Evolutionary conservation across 2,329 filamentous ascomycete genomes (phyloP).

Genomic region (Paraphaeosphaeria minitans): DNA sequence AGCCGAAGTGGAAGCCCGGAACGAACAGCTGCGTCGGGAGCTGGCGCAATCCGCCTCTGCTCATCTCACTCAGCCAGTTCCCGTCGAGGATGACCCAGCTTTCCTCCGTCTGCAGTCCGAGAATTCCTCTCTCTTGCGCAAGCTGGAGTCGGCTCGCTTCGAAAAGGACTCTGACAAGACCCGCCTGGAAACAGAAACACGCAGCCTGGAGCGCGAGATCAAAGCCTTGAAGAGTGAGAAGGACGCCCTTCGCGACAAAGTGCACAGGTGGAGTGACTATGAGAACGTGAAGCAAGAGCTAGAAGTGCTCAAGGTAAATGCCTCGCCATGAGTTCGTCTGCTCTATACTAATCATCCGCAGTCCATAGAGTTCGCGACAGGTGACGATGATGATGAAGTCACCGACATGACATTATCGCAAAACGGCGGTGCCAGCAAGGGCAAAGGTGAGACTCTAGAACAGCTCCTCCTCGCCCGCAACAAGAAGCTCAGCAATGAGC

Average conservation of each 20-base stretch:
- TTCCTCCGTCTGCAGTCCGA: constrained; percentile 90
- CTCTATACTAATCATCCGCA: constrained; percentile 31
- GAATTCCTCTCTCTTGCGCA: constrained; percentile 88
- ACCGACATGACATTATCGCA: constrained; percentile 41
- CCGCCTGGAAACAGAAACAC: constrained; percentile 74
- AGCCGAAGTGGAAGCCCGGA: constrained; percentile 89
- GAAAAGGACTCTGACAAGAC: constrained; percentile 83
- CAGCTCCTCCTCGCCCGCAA: constrained; percentile 90
- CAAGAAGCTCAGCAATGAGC: constrained; percentile 93
- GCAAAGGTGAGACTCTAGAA: constrained; percentile 81
- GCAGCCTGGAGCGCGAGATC: constrained; percentile 79
- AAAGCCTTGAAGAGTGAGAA: constrained; percentile 77
- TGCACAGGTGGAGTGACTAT: constrained; percentile 91
- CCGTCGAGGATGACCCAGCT: constrained; percentile 84
- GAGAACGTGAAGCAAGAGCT: constrained; percentile 96
- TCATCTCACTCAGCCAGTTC: constrained; percentile 62
- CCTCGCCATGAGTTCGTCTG: neutral
- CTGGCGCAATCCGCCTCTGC: constrained; percentile 85
- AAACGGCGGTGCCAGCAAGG: constrained; percentile 60
- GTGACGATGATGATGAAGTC: constrained; percentile 66
- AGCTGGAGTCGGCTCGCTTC: constrained; percentile 80
- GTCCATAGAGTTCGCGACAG: constrained; percentile 95
- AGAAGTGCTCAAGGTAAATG: constrained; percentile 78
- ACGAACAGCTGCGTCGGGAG: constrained; percentile 89
- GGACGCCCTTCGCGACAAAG: constrained; percentile 77